Evolutionary conservation across 2,329 filamentous ascomycete genomes (phyloP).

Genomic region (Corniculantispora saksenae): DNA sequence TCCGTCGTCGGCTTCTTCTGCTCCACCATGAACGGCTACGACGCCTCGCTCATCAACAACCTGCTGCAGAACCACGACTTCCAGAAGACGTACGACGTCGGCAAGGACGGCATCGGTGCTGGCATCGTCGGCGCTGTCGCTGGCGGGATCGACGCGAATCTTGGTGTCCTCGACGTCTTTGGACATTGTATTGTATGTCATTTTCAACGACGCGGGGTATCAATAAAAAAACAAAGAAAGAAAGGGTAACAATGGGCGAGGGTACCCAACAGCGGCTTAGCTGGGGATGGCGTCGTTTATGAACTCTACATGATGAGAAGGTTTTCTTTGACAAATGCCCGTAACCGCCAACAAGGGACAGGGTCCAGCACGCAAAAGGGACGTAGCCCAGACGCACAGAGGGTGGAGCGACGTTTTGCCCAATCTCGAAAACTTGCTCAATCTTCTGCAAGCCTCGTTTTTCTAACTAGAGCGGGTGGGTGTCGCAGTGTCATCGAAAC

Average conservation of each 20-base stretch:
- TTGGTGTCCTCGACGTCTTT: slow-evolving; percentile 7
- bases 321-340: neutral
- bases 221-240: neutral
- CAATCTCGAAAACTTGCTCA: slow-evolving; percentile 18
- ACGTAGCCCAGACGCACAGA: neutral
- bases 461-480: neutral
- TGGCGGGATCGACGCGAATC: neutral
- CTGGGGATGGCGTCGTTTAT: neutral
- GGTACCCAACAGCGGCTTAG: neutral
- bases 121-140: slow-evolving; percentile 29
- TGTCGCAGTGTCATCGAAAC: slow-evolving; percentile 1
- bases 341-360: neutral
- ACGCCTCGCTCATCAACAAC: slow-evolving; percentile 29
- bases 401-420: slow-evolving; percentile 7
- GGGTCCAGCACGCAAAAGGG: neutral
- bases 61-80: slow-evolving; percentile 39
- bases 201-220: neutral
- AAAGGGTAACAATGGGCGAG: neutral
- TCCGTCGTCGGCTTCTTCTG: slow-evolving; percentile 51
- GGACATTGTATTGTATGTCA: neutral
- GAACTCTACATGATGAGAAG: neutral
- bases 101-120: slow-evolving; percentile 48
- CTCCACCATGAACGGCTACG: slow-evolving; percentile 55
- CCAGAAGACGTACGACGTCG: slow-evolving; percentile 39
- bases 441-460: slow-evolving; percentile 13